phyloP scores from a whole-genome alignment of 2,329 filamentous ascomycete species.

The Stagonosporopsis rhizophila region DNA sequence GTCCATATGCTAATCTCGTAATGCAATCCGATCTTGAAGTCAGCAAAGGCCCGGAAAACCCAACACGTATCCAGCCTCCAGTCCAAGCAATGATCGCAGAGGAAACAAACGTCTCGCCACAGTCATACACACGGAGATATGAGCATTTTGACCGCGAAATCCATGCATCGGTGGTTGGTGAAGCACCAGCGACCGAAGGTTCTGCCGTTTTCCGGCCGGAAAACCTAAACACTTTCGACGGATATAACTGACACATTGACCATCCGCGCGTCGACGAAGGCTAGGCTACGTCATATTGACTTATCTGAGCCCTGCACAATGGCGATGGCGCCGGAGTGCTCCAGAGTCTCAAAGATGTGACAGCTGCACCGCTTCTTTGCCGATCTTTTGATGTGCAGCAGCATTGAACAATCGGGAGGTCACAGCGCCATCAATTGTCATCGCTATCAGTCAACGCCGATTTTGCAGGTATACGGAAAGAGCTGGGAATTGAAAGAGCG shows the following conservation, averaged over 20 bases:
- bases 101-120: not conserved
- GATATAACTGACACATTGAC: constrained; percentile 3
- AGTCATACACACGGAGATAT: not conserved
- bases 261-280: not conserved
- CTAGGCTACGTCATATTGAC: constrained; percentile 8
- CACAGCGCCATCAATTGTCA: not conserved
- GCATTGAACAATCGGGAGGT: not conserved
- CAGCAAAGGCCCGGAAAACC: too few species aligned
- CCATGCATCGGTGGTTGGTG: not conserved
- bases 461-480: not conserved
- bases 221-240: not conserved
- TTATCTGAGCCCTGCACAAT: not conserved
- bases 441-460: not conserved
- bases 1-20: not conserved
- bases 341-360: constrained; percentile 6
- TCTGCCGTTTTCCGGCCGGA: constrained; percentile 4
- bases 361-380: not conserved
- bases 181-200: not conserved
- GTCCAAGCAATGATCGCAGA: not conserved
- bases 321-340: constrained; percentile 6
- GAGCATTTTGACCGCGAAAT: not conserved
- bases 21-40: not conserved
- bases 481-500: not conserved
- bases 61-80: too few species aligned
- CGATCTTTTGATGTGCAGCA: not conserved